Conservation (phyloP, 2,329 filamentous ascomycete species). For the Colletotrichum sp. region DNA sequence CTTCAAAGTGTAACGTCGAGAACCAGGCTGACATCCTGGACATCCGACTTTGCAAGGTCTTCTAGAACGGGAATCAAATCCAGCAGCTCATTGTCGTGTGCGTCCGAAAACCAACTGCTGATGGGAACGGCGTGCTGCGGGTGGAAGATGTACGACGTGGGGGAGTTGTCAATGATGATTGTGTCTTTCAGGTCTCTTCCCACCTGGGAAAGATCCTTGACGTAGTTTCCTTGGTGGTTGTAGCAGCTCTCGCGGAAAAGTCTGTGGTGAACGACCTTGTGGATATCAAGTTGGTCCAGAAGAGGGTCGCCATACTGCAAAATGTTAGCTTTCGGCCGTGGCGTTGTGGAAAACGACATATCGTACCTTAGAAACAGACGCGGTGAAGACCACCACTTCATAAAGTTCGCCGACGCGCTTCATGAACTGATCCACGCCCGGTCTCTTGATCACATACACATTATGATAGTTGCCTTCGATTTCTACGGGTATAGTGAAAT, state of each 20-base stretch:
- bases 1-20: slow-evolving; percentile 83
- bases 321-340: slow-evolving; percentile 27
- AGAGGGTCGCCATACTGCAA: slow-evolving; percentile 91
- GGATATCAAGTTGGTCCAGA: slow-evolving; percentile 95
- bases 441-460: slow-evolving; percentile 98
- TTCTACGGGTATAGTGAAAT: slow-evolving; percentile 98
- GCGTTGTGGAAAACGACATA: background rate
- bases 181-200: slow-evolving; percentile 95
- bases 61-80: slow-evolving; percentile 98
- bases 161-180: slow-evolving; percentile 99
- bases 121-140: slow-evolving; percentile 98
- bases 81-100: slow-evolving; percentile 97
- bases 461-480: slow-evolving; percentile 99
- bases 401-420: slow-evolving; percentile 97
- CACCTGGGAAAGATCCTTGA: slow-evolving; percentile 98
- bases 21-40: slow-evolving; percentile 95
- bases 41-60: slow-evolving; percentile 87
- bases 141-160: slow-evolving; percentile 99
- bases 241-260: slow-evolving; percentile 98
- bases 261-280: slow-evolving; percentile 93
- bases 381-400: slow-evolving; percentile 98
- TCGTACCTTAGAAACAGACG: slow-evolving; percentile 91
- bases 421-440: slow-evolving; percentile 99
- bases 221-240: slow-evolving; percentile 99
- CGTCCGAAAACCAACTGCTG: slow-evolving; percentile 99